A percentile compares a stretch with the other conserved stretches of the same genome.
Conservation (phyloP, 2,329 filamentous ascomycete species). For the Sclerotinia spermophila region DNA sequence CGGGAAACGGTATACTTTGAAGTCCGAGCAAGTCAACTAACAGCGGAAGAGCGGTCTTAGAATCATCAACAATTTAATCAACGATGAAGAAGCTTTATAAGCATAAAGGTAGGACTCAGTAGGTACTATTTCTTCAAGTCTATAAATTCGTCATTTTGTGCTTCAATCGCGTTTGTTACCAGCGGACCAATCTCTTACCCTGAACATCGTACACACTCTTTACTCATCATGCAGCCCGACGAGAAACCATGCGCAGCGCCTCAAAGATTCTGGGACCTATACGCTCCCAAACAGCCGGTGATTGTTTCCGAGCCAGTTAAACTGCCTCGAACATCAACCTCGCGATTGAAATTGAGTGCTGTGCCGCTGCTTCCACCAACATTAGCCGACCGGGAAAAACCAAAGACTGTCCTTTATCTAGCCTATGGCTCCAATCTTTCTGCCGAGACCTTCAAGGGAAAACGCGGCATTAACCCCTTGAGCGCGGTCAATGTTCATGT, state of each 20-base stretch:
- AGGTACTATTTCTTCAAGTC: background rate
- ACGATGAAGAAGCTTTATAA: background rate
- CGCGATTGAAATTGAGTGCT: background rate
- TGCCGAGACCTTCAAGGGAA: constrained; percentile 73
- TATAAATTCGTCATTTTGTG: background rate
- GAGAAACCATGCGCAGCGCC: background rate
- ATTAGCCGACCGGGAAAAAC: constrained; percentile 18
- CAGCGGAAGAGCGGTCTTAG: background rate
- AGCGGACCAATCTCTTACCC: constrained; percentile 10
- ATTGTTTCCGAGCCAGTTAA: background rate
- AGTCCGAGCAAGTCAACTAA: background rate
- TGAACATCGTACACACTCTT: background rate
- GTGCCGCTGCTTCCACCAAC: constrained; percentile 19
- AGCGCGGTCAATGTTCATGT: constrained; percentile 79
- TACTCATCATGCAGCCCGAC: background rate
- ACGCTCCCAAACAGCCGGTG: background rate
- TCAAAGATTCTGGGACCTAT: constrained; percentile 16
- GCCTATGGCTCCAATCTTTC: constrained; percentile 92
- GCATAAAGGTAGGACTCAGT: background rate
- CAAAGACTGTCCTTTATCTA: constrained; percentile 67
- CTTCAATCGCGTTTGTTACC: background rate
- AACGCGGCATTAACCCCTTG: constrained; percentile 74
- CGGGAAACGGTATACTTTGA: background rate
- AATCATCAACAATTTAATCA: background rate
- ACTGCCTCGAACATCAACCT: background rate